These are phyloP conservation scores for Orbilia ellipsospora DNA, from an alignment of 2,329 filamentous ascomycete species.

Conservation along the genomic window DNA sequence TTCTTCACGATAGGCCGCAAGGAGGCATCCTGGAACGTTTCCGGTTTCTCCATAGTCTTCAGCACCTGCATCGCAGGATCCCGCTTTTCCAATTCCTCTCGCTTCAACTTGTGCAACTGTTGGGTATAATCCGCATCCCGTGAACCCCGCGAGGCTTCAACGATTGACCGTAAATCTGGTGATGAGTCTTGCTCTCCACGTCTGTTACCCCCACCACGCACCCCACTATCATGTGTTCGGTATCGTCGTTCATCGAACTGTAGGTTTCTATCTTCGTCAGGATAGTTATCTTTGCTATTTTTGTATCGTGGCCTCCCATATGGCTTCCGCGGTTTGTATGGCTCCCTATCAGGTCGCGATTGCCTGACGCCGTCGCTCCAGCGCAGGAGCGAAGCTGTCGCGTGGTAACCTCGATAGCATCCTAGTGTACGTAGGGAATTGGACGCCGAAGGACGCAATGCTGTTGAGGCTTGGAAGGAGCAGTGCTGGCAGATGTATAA, in stretches of 20 bases:
- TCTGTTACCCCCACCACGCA: not conserved
- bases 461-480: conserved; percentile 27
- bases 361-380: conserved; percentile 1
- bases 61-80: conserved; percentile 35
- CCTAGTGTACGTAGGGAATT: conserved; percentile 10
- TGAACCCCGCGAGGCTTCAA: conserved; percentile 36
- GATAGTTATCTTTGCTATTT: conserved; percentile 24
- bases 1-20: conserved; percentile 57
- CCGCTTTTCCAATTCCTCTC: conserved; percentile 44
- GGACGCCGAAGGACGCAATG: conserved; percentile 37
- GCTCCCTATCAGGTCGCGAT: not conserved
- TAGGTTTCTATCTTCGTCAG: conserved; percentile 28
- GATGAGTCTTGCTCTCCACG: not conserved
- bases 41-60: conserved; percentile 28
- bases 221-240: conserved; percentile 5
- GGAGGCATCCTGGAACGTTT: conserved; percentile 38
- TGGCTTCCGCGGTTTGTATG: conserved; percentile 27
- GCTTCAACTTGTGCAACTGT: conserved; percentile 42
- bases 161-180: conserved; percentile 41
- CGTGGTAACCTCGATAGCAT: conserved; percentile 37
- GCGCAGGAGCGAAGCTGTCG: conserved; percentile 29
- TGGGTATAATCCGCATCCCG: conserved; percentile 39
- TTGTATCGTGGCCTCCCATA: conserved; percentile 34
- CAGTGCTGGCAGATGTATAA: conserved; percentile 48
- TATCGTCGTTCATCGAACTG: conserved; percentile 34